These are phyloP conservation scores for Stevia rebaudiana DNA, from an alignment of 140 eudicot genomes.

Conservation along the genomic window DNA sequence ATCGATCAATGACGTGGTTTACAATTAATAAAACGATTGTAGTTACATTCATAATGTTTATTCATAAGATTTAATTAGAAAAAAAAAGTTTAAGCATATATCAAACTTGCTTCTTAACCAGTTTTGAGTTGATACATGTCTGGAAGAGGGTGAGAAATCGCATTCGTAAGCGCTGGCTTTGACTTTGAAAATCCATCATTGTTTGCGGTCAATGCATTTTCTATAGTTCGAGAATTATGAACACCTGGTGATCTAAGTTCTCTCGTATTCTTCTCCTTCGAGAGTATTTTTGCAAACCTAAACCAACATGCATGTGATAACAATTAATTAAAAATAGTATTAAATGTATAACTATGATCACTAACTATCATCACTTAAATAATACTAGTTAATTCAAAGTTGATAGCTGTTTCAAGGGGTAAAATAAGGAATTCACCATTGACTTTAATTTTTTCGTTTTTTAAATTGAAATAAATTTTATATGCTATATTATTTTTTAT, in stretches of 20 bases:
- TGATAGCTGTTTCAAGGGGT: no score
- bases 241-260: constrained; percentile 26
- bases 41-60: background rate
- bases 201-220: background rate
- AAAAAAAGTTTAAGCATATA: background rate
- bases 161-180: constrained; percentile 21
- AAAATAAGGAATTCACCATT: no score
- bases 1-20: no score
- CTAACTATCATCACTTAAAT: no score
- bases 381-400: no score
- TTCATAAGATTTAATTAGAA: background rate
- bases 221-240: background rate
- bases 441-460: no score
- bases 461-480: no score
- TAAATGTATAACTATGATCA: no score
- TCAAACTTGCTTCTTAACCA: background rate
- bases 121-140: constrained; percentile 14
- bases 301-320: background rate
- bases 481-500: no score
- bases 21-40: no score
- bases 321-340: no score
- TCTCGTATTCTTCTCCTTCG: constrained; percentile 31
- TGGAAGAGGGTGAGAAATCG: constrained; percentile 22
- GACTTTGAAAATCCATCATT: background rate
- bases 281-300: constrained; percentile 28